A percentile compares a stretch with the other conserved stretches of the same genome.
Evolutionary conservation across 2,329 filamentous ascomycete genomes (phyloP).

Genomic region (Pochonia chlamydosporia): DNA sequence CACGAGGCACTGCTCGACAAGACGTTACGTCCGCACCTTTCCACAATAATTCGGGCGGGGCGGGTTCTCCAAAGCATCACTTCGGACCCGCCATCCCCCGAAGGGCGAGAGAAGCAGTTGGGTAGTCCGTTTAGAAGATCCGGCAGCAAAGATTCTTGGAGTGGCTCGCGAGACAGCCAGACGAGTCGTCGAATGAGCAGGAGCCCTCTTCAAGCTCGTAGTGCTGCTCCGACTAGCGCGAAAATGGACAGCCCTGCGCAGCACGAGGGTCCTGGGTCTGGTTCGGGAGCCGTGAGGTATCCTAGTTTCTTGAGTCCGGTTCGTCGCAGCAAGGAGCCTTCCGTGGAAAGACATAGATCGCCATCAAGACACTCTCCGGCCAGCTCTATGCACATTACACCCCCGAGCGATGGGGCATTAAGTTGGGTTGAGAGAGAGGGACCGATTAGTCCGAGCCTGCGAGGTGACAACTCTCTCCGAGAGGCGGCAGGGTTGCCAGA

Average conservation of each 20-base stretch:
- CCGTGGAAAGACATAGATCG: constrained; percentile 2
- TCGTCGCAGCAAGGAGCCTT: constrained; percentile 18
- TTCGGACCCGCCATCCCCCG: constrained; percentile 53
- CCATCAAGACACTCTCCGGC: constrained; percentile 21
- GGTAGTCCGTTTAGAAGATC: constrained; percentile 50
- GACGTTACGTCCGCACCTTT: constrained; percentile 39
- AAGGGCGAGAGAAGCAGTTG: constrained; percentile 42
- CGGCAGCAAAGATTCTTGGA: constrained; percentile 27
- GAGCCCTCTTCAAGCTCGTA: constrained; percentile 22
- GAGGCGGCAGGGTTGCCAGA: constrained; percentile 17
- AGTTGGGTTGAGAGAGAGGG: constrained; percentile 36
- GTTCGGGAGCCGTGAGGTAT: constrained; percentile 21
- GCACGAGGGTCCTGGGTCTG: constrained; percentile 24
- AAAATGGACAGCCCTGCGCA: constrained; percentile 12
- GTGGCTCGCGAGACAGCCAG: constrained; percentile 20
- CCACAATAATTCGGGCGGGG: constrained; percentile 53
- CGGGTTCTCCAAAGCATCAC: constrained; percentile 52
- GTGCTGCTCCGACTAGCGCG: constrained; percentile 11
- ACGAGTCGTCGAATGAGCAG: constrained; percentile 18
- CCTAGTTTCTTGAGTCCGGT: constrained; percentile 27
- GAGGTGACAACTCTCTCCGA: constrained; percentile 28
- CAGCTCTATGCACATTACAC: constrained; percentile 27
- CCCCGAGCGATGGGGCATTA: constrained; percentile 32
- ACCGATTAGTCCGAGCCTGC: constrained; percentile 28
- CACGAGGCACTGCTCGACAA: constrained; percentile 23